These are phyloP conservation scores for Aspergillus steynii DNA, from an alignment of 495 filamentous ascomycete species.

Conservation along the genomic window DNA sequence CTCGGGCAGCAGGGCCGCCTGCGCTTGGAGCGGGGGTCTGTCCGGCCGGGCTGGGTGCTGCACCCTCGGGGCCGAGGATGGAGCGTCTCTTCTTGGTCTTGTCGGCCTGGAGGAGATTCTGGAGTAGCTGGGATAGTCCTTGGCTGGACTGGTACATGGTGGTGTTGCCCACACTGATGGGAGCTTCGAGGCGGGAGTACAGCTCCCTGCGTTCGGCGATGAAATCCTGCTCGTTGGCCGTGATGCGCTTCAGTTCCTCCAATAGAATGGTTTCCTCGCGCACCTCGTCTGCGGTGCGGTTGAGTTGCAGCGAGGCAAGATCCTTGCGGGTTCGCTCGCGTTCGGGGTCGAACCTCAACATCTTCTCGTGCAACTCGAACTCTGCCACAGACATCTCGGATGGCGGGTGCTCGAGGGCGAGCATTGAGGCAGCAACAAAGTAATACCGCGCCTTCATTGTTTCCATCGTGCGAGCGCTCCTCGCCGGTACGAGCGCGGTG, in stretches of 20 bases:
- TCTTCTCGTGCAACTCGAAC: slow-evolving; percentile 76
- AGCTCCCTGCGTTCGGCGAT: slow-evolving; percentile 86
- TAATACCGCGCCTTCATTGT: slow-evolving; percentile 93
- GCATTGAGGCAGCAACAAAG: slow-evolving; percentile 76
- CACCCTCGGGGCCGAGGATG: slow-evolving; percentile 59
- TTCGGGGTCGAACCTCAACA: slow-evolving; percentile 78
- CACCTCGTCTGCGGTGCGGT: slow-evolving; percentile 80
- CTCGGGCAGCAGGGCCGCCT: slow-evolving; percentile 23
- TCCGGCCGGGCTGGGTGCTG: slow-evolving; percentile 46
- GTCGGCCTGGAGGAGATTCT: slow-evolving; percentile 74
- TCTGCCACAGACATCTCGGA: slow-evolving; percentile 83
- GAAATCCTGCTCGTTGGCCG: slow-evolving; percentile 75
- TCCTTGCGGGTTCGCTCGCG: slow-evolving; percentile 79
- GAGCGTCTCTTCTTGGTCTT: slow-evolving; percentile 81
- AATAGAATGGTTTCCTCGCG: slow-evolving; percentile 88
- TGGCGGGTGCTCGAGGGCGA: slow-evolving; percentile 78
- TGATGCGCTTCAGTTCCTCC: slow-evolving; percentile 85
- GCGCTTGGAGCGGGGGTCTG: slow-evolving; percentile 52
- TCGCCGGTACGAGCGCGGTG: slow-evolving; percentile 43
- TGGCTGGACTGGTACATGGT: slow-evolving; percentile 73
- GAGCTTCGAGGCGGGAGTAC: slow-evolving; percentile 82
- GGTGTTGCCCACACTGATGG: slow-evolving; percentile 65
- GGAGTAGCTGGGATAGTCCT: slow-evolving; percentile 75
- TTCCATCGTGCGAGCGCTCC: slow-evolving; percentile 67
- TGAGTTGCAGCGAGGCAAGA: slow-evolving; percentile 75